Conservation (phyloP, 2,329 filamentous ascomycete genomes). For the Calonectria pseudoturangicola region DNA sequence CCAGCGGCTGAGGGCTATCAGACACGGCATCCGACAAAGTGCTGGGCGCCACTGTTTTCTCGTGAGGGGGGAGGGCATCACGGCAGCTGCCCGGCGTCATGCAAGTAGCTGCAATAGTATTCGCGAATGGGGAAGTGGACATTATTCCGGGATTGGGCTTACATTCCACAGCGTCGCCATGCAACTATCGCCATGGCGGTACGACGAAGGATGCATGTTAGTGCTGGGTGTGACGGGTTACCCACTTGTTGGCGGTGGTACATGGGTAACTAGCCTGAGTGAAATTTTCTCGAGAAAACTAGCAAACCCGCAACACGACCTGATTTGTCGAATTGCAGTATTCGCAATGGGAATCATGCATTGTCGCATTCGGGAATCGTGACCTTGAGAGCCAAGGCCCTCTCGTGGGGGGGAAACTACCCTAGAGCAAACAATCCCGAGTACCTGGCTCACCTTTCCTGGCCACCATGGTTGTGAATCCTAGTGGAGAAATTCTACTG, state of each 20-base stretch:
- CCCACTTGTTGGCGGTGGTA: conserved; percentile 19
- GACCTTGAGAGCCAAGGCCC: not conserved
- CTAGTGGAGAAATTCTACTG: not conserved
- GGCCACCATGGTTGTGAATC: too few species aligned
- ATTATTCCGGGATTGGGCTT: conserved; percentile 12
- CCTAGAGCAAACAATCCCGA: conserved; percentile 4
- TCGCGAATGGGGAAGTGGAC: conserved; percentile 1
- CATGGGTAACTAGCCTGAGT: not conserved
- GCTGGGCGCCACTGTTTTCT: conserved; percentile 18
- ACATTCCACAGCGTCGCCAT: conserved; percentile 8
- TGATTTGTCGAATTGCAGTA: not conserved
- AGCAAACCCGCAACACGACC: not conserved
- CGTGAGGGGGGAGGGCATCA: conserved; percentile 11
- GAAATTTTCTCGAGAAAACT: not conserved
- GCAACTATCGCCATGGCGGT: not conserved
- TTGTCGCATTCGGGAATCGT: conserved; percentile 6
- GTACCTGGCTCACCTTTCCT: conserved; percentile 19
- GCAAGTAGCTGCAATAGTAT: conserved; percentile 1
- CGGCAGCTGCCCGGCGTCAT: conserved; percentile 3
- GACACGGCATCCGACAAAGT: conserved; percentile 8
- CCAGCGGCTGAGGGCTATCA: not conserved
- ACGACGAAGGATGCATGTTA: not conserved
- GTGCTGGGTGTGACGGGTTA: conserved; percentile 13
- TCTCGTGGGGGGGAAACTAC: not conserved
- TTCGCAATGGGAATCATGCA: conserved; percentile 3